phyloP scores from a whole-genome alignment of 176 grass and related monocot species.

The Hordeum marinum region DNA sequence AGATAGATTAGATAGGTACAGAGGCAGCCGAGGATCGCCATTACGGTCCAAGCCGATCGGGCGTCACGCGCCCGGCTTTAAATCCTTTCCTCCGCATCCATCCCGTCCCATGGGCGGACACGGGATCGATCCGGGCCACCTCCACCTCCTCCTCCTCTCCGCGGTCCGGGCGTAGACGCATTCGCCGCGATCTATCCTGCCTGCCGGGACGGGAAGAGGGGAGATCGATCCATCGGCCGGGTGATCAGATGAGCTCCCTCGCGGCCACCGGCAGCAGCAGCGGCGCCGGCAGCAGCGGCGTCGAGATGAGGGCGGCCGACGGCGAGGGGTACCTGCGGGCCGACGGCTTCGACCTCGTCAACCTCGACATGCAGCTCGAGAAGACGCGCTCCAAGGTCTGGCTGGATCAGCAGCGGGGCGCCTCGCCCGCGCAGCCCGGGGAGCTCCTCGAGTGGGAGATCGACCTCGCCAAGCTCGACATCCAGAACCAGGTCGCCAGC shows the following conservation, averaged over 20 bases:
- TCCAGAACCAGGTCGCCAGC: conserved; percentile 57
- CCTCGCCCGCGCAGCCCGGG: conserved; percentile 1
- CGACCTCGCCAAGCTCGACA: conserved; percentile 70
- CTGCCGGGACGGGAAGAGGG: background rate
- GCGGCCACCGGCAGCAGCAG: background rate
- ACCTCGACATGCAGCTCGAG: conserved; percentile 74
- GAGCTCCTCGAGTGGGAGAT: conserved; percentile 76
- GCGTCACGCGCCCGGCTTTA: background rate
- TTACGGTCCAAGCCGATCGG: background rate
- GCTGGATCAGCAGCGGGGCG: conserved; percentile 49
- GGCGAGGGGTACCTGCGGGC: conserved; percentile 61
- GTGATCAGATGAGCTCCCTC: background rate
- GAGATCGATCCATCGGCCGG: background rate
- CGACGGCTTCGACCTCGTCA: conserved; percentile 68
- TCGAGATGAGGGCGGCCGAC: conserved; percentile 25
- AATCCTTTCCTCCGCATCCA: background rate
- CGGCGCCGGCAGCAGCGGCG: background rate
- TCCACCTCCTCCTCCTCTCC: too few relatives aligned
- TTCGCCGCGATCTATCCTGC: background rate
- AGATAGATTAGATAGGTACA: background rate
- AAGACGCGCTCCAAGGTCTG: conserved; percentile 68
- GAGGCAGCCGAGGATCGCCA: background rate
- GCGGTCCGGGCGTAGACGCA: background rate
- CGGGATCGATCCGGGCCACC: background rate
- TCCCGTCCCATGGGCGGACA: background rate